Evolutionary conservation across 2,329 filamentous ascomycete genomes (phyloP), one percentile per base, ranked within the genome.

Genomic region (Colletotrichum abscissum): DNA sequence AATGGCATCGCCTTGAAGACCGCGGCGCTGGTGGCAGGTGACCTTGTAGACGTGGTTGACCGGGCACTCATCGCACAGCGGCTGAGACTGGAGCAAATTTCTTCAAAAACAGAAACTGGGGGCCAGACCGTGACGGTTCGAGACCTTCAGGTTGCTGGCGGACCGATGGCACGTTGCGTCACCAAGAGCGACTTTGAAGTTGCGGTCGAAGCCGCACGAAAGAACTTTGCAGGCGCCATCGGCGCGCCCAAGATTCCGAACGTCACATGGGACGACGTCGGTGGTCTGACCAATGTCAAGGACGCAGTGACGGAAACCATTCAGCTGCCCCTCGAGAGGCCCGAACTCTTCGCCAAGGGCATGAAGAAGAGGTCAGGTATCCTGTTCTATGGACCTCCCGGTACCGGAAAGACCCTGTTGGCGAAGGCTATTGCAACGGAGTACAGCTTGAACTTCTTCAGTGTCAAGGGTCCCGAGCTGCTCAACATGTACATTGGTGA

Each of bases 331-430:
- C 89, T 98, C 1, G 94, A 97, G 75, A 89, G 95, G 11, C 96
- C 96, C 1, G 97, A 98, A 81, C 89, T 98, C 1, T 98, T 98
- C 79, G 95, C 95, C 38, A 97, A 96, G 86, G 97, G 96, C 63
- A 97, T 98, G 93, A 98, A 98, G 89, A 98, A 98, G 86, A 92
- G 96, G 55, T 97, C 94, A 26, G 95, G 95, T 77, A 97, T 98
- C 76, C 56, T 76, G 8, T 97, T 98, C 84, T 97, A 97, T 79
- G 95, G 95, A 0, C 95, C 95, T 1, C 95, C 95, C 0, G 95
- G 95, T 74, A 97, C 95, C 1, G 95, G 95, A 78, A 98, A 98
- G 85, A 98, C 95, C 1, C 85, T 97, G n/a, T 88, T 97, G 62
- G 95, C 95, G 63, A 97, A 97, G 84, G 95, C 95, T 35, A 97